Conservation (phyloP, 1,284 basidiomycete species). For the Dichomitus squalens region DNA sequence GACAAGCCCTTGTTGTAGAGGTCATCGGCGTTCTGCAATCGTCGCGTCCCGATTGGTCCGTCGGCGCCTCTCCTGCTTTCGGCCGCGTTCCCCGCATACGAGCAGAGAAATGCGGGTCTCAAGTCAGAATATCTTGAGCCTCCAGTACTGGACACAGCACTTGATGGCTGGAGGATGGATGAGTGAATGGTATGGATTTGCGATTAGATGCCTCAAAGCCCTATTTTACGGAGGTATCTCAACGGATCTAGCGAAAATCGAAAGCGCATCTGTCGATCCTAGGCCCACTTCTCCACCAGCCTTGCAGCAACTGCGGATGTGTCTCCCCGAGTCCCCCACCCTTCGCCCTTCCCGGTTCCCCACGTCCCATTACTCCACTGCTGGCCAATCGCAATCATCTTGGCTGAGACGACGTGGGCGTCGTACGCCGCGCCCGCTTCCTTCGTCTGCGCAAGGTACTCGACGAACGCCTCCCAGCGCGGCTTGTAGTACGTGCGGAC, state of each 20-base stretch:
- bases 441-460: slow-evolving; percentile 36
- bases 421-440: slow-evolving; percentile 34
- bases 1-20: not conserved
- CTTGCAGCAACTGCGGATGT: slow-evolving; percentile 29
- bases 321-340: slow-evolving; percentile 31
- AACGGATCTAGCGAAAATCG: too few species aligned
- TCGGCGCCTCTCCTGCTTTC: slow-evolving; percentile 19
- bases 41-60: slow-evolving; percentile 19
- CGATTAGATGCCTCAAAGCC: too few species aligned
- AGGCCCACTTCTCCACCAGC: slow-evolving; percentile 28
- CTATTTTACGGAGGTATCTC: too few species aligned
- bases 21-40: slow-evolving; percentile 17
- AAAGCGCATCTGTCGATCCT: too few species aligned
- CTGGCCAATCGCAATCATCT: slow-evolving; percentile 38
- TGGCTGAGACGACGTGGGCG: slow-evolving; percentile 23
- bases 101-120: not conserved
- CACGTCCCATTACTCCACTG: slow-evolving; percentile 33
- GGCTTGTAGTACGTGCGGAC: slow-evolving; percentile 40
- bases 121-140: too few species aligned
- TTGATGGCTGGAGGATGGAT: too few species aligned
- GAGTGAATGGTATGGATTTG: too few species aligned
- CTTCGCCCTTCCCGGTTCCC: slow-evolving; percentile 27
- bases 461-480: slow-evolving; percentile 42
- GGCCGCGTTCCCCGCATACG: slow-evolving; percentile 16
- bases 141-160: too few species aligned